Evolutionary conservation across 2,329 filamentous ascomycete genomes (phyloP), one percentile per base, ranked within the genome.

Genomic region (Whalleya microplaca): DNA sequence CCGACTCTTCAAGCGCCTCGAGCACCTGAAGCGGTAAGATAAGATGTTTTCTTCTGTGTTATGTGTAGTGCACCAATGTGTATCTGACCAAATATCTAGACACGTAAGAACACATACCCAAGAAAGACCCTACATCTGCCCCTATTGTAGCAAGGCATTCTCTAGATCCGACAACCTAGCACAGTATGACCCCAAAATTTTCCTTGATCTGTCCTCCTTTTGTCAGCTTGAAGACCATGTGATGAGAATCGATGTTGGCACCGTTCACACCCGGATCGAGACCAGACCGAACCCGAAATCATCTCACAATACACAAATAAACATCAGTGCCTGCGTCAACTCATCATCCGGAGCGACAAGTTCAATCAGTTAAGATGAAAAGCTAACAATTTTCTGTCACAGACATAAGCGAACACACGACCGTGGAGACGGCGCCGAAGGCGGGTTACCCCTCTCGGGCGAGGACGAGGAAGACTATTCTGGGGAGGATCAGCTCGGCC

Each of bases 21-120:
- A 99, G 80, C 95, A 99, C 80, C 87, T 99, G 72, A 99, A 99
- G 85, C 88, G 94, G 92, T 96, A 91, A 86, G 90, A 81, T 71
- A 71, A 65, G 69, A 68, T 72, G 71, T 70, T 74, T 70, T 69
- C 70, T 69, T 72, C 73, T 76, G 58, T 74, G 65, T 64, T 71
- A 76, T 74, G 68, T 74, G 67, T 67, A 66, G 72, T 69, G 70
- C 72, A 68, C 72, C 72, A 74, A 72, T 70, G 66, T 74, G 68
- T 74, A 78, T 80, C 78, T 80, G 71, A 80, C 76, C 70, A 71
- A 72, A 72, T 71, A 73, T 80, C 74, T 84, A 96, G 93, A 84
- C 95, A 99, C 80, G 95, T 99, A 76, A 91, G 95, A 79, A 99
- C 95, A 71, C 95, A 99, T 83, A 99, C 95, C 54, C 95, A 99